These are phyloP conservation scores for Suillus variegatus DNA, from an alignment of 768 basidiomycete genomes.

Conservation along the genomic window DNA sequence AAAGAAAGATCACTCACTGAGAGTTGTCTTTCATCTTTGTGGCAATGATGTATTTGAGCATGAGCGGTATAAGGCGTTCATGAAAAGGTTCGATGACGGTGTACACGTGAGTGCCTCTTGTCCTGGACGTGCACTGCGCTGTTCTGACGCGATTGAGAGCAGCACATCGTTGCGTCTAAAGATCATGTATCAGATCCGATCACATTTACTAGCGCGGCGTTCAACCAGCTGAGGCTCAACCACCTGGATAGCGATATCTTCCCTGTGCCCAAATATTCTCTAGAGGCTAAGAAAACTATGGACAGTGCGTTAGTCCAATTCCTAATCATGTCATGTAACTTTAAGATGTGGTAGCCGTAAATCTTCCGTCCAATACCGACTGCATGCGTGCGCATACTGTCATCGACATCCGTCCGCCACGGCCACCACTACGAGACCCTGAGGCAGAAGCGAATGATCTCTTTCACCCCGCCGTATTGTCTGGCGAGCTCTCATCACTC, in stretches of 20 bases:
- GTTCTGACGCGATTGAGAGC: not conserved
- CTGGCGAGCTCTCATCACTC: not conserved
- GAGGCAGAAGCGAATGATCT: not conserved
- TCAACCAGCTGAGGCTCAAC: not conserved
- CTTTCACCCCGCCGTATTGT: not conserved
- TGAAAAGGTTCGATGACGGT: slow-evolving; percentile 61
- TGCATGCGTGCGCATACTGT: not conserved
- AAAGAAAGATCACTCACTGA: not conserved
- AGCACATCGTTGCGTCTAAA: not conserved
- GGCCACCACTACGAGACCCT: not conserved
- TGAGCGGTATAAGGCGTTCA: slow-evolving; percentile 67
- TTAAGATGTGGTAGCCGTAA: not conserved
- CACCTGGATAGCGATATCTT: not conserved
- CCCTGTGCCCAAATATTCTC: not conserved
- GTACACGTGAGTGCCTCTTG: slow-evolving; percentile 52
- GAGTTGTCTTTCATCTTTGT: not conserved
- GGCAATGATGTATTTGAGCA: slow-evolving; percentile 59
- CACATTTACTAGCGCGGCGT: not conserved
- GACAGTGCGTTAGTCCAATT: not conserved
- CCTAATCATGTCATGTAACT: not conserved
- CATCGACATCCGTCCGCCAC: not conserved
- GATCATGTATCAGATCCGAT: not conserved
- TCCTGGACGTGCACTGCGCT: not conserved
- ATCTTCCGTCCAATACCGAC: not conserved
- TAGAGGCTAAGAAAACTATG: not conserved